These are phyloP conservation scores for Immersiella caudata DNA, from an alignment of 495 filamentous ascomycete species.

Conservation along the genomic window DNA sequence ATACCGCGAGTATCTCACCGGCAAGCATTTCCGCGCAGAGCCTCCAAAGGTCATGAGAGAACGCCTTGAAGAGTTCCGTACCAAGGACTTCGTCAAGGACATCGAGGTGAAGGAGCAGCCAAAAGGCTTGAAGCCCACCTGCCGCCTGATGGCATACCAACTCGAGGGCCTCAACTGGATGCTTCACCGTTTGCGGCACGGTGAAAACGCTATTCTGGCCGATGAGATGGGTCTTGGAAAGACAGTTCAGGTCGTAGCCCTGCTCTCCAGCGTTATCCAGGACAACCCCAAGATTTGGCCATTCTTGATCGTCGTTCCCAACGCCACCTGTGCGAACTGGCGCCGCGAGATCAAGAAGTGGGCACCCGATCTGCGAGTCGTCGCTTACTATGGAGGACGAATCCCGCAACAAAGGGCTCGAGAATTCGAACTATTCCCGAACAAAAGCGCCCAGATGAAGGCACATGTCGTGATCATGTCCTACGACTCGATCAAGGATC, in stretches of 20 bases:
- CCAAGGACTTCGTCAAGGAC: constrained; percentile 63
- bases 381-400: constrained; percentile 83
- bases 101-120: constrained; percentile 76
- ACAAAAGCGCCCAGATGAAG: constrained; percentile 57
- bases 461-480: constrained; percentile 95
- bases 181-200: constrained; percentile 82
- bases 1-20: constrained; percentile 80
- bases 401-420: constrained; percentile 69
- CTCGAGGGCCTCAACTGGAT: constrained; percentile 95
- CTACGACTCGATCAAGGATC: constrained; percentile 81
- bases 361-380: constrained; percentile 82
- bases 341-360: constrained; percentile 94
- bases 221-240: constrained; percentile 99
- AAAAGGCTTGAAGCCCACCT: constrained; percentile 66
- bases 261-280: constrained; percentile 76
- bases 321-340: constrained; percentile 96
- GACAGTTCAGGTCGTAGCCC: constrained; percentile 89
- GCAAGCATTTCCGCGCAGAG: constrained; percentile 64
- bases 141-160: constrained; percentile 88
- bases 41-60: constrained; percentile 58
- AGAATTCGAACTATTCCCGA: constrained; percentile 81
- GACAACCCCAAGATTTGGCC: constrained; percentile 81
- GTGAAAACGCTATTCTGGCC: constrained; percentile 88
- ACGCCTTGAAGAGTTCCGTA: constrained; percentile 63
- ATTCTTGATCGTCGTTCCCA: constrained; percentile 90